Evolutionary conservation across 208 protist genomes (phyloP), one percentile per base, ranked within the genome.

Genomic region (Crithidia brevicula): DNA sequence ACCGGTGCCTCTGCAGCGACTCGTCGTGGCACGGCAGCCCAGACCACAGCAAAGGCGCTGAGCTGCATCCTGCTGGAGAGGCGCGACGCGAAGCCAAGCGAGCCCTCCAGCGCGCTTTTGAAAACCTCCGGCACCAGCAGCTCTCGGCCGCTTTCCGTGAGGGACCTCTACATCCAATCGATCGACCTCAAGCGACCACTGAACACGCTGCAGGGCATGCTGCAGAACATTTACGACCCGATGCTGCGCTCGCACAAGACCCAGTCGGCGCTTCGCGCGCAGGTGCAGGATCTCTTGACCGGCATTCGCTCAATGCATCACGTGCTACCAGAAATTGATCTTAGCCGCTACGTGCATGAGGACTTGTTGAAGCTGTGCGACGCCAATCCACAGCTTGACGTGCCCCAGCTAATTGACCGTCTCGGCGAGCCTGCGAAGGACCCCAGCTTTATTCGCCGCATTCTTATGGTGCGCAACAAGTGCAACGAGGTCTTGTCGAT

Each of bases 181-280:
- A 47, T 96, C 0, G 84, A 93, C 46, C 71, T 90, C 25, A 69
- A 66, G 22, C 67, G 79, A 40, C 88, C 88, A 16, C 66, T 94
- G 28, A 79, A 83, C 25, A 53, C 59, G n/a, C 75, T 96, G 51
- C 79, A 93, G 75, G 20, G 57, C 0, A 59, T 86, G 5, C 67
- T 96, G 42, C 75, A 83, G 56, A 49, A 71, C 52, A 74, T 96
- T 30, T 96, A 91, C 67, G 92, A 93, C 43, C 89, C 88, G 9
- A 69, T 94, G 49, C 64, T 91, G 20, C 72, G 63, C 22, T 49
- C 57, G 13, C 72, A 68, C 51, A 73, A 86, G 59, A 77, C 72
- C 20, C 79, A 86, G 42, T 66, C 74, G 9, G 45, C 58, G 51
- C 75, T 94, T 43, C 79, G 82, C 15, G 71, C 74, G 11, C 77